phyloP scores from a whole-genome alignment of 306 rosid genomes.

The Hippophae gyantsensis region DNA sequence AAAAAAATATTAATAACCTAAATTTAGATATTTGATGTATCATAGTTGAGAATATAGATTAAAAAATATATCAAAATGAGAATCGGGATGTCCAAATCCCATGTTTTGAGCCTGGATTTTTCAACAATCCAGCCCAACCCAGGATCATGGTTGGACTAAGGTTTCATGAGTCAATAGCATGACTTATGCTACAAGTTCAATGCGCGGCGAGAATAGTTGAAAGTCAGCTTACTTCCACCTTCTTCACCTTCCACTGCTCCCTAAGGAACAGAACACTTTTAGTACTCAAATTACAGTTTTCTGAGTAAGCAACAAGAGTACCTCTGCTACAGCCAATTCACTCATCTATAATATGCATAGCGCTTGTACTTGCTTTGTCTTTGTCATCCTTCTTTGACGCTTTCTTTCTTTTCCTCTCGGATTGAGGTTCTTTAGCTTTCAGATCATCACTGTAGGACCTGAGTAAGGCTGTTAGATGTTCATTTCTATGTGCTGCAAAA shows the following conservation, averaged over 20 bases:
- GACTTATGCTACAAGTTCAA: too few relatives aligned
- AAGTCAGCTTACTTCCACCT: background rate
- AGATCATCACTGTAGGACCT: conserved; percentile 57
- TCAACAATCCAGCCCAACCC: too few relatives aligned
- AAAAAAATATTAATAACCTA: too few relatives aligned
- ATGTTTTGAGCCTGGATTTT: too few relatives aligned
- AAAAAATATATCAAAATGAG: too few relatives aligned
- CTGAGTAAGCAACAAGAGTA: background rate
- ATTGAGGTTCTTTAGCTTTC: conserved; percentile 62
- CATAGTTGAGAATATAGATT: too few relatives aligned
- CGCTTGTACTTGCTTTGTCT: conserved; percentile 29
- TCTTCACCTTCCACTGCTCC: background rate
- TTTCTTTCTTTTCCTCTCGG: conserved; percentile 78
- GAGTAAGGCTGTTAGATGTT: conserved; percentile 50
- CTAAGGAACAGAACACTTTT: background rate
- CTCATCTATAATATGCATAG: conserved; percentile 25
- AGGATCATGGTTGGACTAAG: too few relatives aligned
- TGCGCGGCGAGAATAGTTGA: background rate
- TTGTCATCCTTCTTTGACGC: conserved; percentile 39
- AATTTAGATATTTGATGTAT: too few relatives aligned
- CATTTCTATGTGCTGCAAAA: conserved; percentile 79
- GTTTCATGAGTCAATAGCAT: too few relatives aligned
- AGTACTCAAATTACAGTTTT: too few relatives aligned
- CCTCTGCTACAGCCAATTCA: background rate
- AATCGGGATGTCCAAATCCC: too few relatives aligned